phyloP scores from a whole-genome alignment of 768 basidiomycete genomes.

The Leccinum fibrillosum region DNA sequence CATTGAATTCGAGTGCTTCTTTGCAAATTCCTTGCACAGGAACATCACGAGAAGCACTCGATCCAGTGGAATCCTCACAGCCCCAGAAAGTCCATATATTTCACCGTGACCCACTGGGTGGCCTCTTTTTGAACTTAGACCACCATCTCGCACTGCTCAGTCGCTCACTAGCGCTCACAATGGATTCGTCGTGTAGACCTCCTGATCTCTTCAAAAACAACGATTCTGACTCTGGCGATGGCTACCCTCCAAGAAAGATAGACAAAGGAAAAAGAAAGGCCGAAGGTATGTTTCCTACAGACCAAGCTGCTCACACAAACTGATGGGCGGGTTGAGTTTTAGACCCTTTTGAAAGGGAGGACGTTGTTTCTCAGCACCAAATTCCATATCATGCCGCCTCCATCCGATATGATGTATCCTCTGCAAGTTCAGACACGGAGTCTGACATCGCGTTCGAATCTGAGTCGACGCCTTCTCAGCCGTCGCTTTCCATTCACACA shows the following conservation, averaged over 20 bases:
- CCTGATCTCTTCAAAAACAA: constrained; percentile 7
- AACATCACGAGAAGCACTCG: constrained; percentile 11
- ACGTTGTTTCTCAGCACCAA: not conserved
- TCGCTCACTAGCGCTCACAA: not conserved
- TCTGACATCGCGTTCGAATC: not conserved
- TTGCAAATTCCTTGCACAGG: constrained; percentile 4
- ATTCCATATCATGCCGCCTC: not conserved
- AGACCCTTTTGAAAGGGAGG: constrained; percentile 10
- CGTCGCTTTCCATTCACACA: not conserved
- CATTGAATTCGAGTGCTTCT: constrained; percentile 1
- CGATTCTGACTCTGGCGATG: not conserved
- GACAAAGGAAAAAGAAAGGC: constrained; percentile 24
- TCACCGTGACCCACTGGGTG: no score
- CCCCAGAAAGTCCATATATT: no score
- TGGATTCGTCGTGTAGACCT: constrained; percentile 10
- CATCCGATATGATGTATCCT: not conserved
- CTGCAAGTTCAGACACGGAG: constrained; percentile 8
- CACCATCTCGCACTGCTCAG: not conserved
- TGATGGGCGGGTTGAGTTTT: not conserved
- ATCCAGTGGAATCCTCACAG: constrained; percentile 1
- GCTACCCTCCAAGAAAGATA: not conserved
- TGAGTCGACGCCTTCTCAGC: constrained; percentile 3
- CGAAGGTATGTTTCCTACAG: constrained; percentile 4
- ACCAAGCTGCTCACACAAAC: not conserved
- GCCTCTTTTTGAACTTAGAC: constrained; percentile 6